Base-by-base conservation (phyloP, 2,329 filamentous ascomycete genomes). In the Sarocladium strictum region DNA sequence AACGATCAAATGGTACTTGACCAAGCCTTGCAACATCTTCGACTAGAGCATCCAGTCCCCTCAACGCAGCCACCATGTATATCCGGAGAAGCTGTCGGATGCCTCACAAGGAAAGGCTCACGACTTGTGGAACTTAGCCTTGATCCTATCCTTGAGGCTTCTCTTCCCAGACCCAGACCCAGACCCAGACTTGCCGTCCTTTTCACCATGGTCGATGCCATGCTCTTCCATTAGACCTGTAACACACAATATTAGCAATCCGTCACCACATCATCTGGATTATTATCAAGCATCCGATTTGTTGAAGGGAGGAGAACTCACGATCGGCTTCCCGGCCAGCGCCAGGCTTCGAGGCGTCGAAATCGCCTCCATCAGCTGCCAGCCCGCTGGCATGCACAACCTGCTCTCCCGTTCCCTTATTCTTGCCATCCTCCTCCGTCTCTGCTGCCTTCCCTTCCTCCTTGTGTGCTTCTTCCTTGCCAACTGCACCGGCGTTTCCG, bases 291-390 rank as follows among this genome's bases (percentile, higher is more conserved):
- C n/a, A n/a, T n/a, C n/a, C n/a, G n/a, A n/a, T n/a, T n/a, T n/a
- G n/a, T n/a, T n/a, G 19, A 47, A 19, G 9, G 27, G 17, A 9
- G 27, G 23, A 11, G 17, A 21, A 74, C 77, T 70, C 68, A 85
- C 86, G 78, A 60, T 86, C 83, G 57, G 85, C 85, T 66, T 89
- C 86, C 33, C 68, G 71, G 2, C 83, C 84, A 11, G 86, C 86
- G 11, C 85, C 85, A 0, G 84, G 78, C 56, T 78, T 78, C 7
- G 76, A 71, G 3, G 80, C 83, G 61, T 88, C 85, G 63, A 87
- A 87, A 60, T 87, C 76, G 5, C 85, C 85, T 1, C 85, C 85
- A 37, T 89, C 84, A 15, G 83, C 81, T 32, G 73, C 69, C 26
- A 87, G 65, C 0, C 85, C 85, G 1, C 74, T 76, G 21, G 76